Percentiles rank a stretch among this genome's conserved stretches.
Evolutionary conservation across 306 rosid genomes (phyloP).

Genomic region (Amphicarpaea edgeworthii): DNA sequence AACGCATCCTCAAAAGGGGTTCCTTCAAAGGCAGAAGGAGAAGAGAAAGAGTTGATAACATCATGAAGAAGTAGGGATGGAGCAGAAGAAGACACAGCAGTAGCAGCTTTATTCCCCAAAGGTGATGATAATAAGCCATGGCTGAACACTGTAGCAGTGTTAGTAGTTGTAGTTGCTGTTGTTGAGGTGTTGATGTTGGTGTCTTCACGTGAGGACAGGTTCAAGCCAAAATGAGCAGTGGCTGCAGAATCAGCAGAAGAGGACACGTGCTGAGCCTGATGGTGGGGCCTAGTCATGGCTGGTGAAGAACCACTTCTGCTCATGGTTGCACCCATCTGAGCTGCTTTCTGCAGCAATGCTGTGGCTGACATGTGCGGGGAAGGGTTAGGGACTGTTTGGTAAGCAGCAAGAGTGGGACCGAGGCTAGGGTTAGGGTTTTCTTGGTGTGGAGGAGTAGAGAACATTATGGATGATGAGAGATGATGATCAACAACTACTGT

Average conservation of each 20-base stretch:
- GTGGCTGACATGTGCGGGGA: constrained; percentile 97
- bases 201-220: constrained; percentile 63
- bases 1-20: constrained; percentile 64
- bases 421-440: constrained; percentile 82
- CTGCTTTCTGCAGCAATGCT: constrained; percentile 96
- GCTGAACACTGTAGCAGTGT: constrained; percentile 49
- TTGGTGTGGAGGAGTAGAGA: constrained; percentile 51
- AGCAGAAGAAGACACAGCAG: constrained; percentile 35
- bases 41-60: constrained; percentile 58
- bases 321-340: constrained; percentile 90
- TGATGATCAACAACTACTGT: constrained; percentile 21
- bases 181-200: constrained; percentile 1
- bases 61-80: constrained; percentile 61
- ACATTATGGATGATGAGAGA: constrained; percentile 51
- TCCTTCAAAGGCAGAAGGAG: constrained; percentile 48
- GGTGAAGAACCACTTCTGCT: constrained; percentile 42
- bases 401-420: constrained; percentile 63
- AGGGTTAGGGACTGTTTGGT: constrained; percentile 51
- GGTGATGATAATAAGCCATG: constrained; percentile 35
- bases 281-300: constrained; percentile 61
- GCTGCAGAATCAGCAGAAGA: constrained; percentile 28
- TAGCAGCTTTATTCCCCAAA: constrained; percentile 53
- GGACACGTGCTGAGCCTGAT: constrained; percentile 67
- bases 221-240: constrained; percentile 48
- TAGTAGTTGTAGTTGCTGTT: constrained; percentile 12